Conservation (phyloP, 805 yeast species). For the Saturnispora galanensis region DNA sequence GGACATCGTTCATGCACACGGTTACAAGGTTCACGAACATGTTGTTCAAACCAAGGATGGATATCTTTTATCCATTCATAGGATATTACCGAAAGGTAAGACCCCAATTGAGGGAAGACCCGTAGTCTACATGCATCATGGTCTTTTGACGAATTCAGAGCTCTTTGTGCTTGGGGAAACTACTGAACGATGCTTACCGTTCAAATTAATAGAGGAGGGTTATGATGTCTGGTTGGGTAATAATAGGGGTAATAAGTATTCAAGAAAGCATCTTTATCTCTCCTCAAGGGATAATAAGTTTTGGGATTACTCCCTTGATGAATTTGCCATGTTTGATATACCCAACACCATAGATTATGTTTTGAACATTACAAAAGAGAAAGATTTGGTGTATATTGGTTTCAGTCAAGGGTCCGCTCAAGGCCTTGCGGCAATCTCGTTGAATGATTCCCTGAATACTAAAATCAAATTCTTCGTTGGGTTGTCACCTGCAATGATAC, state of each 20-base stretch:
- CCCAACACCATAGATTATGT: constrained; percentile 77
- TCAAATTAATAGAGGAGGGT: constrained; percentile 64
- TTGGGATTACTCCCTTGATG: constrained; percentile 90
- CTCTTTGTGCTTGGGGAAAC: constrained; percentile 39
- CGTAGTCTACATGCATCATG: constrained; percentile 82
- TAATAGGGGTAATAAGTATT: constrained; percentile 85
- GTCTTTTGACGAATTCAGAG: constrained; percentile 78
- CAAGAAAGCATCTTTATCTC: constrained; percentile 57
- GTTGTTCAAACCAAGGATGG: constrained; percentile 71
- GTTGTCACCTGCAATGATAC: constrained; percentile 90
- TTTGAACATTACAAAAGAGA: constrained; percentile 36
- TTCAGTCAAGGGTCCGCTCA: constrained; percentile 94
- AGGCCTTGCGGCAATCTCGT: constrained; percentile 71
- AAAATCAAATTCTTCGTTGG: constrained; percentile 58
- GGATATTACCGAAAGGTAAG: constrained; percentile 34
- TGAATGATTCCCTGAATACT: constrained; percentile 52
- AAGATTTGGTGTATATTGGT: constrained; percentile 61
- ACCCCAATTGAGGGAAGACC: neutral
- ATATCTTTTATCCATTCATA: constrained; percentile 66
- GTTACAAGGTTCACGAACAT: constrained; percentile 67
- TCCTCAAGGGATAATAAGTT: constrained; percentile 38
- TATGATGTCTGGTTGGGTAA: constrained; percentile 94
- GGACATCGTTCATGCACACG: constrained; percentile 31
- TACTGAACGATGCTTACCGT: constrained; percentile 49
- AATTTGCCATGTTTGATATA: constrained; percentile 83